phyloP scores from a whole-genome alignment of 2,329 filamentous ascomycete genomes.

The Aureobasidium sp. region DNA sequence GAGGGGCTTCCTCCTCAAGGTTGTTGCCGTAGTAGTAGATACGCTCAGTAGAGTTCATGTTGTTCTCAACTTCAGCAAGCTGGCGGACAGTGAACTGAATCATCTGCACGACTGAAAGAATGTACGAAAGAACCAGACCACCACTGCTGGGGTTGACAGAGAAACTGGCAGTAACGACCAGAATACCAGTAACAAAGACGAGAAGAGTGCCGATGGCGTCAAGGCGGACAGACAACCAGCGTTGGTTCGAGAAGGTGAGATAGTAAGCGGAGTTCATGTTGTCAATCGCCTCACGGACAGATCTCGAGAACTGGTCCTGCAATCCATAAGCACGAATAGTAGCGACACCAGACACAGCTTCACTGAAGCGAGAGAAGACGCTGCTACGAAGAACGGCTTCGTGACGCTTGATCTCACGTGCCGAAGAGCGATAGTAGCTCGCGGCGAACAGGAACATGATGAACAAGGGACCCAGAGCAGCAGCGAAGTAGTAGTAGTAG shows the following conservation, averaged over 20 bases:
- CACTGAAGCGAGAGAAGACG: conserved; percentile 85
- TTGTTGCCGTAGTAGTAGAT: conserved; percentile 81
- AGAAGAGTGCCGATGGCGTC: conserved; percentile 77
- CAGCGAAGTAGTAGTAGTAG: conserved; percentile 82
- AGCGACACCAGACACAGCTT: conserved; percentile 74
- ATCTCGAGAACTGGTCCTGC: conserved; percentile 62
- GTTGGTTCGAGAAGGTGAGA: conserved; percentile 88
- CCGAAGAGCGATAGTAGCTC: conserved; percentile 81
- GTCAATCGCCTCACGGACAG: conserved; percentile 67
- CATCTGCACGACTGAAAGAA: conserved; percentile 88
- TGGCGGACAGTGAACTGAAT: conserved; percentile 93
- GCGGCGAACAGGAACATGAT: conserved; percentile 73
- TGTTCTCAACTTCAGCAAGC: conserved; percentile 91
- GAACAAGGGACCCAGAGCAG: conserved; percentile 60
- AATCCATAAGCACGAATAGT: conserved; percentile 87
- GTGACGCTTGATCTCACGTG: conserved; percentile 88
- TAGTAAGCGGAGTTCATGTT: conserved; percentile 93
- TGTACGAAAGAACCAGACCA: conserved; percentile 85
- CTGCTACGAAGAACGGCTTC: conserved; percentile 79
- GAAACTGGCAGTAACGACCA: conserved; percentile 88
- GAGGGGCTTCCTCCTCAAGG: conserved; percentile 80
- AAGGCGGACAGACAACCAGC: conserved; percentile 80
- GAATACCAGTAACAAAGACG: conserved; percentile 81
- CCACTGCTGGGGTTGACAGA: conserved; percentile 74
- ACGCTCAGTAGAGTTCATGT: conserved; percentile 94